Evolutionary conservation across 306 rosid species (phyloP).

Genomic region (Quercus alba): DNA sequence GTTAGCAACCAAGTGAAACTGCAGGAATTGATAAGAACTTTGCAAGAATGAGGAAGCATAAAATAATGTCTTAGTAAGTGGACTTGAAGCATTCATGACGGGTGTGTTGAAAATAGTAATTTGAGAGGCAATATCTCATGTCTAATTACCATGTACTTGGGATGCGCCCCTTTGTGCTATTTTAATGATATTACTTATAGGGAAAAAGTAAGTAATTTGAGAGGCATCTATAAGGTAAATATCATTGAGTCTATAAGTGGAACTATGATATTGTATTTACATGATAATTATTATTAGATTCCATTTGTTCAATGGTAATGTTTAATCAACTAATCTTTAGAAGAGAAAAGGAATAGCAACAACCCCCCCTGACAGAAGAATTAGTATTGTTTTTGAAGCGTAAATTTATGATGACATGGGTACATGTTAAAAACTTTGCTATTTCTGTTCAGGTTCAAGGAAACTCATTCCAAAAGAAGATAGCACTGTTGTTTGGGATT

Average conservation of each 20-base stretch:
- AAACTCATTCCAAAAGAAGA: slow-evolving; percentile 95
- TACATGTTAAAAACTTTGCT: not conserved
- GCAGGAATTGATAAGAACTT: not conserved
- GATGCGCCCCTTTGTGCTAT: too few relatives aligned
- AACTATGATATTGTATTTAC: not conserved
- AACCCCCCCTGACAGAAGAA: too few relatives aligned
- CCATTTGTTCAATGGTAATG: not conserved
- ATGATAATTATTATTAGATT: not conserved
- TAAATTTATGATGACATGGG: not conserved
- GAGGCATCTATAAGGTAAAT: not conserved
- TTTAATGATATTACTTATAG: too few relatives aligned
- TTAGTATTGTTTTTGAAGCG: too few relatives aligned
- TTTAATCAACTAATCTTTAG: not conserved
- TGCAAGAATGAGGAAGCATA: not conserved
- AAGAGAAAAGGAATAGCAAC: too few relatives aligned
- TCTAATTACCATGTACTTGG: too few relatives aligned
- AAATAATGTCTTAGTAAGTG: not conserved
- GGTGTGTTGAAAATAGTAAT: not conserved
- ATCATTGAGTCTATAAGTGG: not conserved
- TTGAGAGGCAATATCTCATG: not conserved
- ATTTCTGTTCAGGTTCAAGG: slow-evolving; percentile 66
- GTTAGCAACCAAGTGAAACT: not conserved
- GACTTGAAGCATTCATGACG: not conserved
- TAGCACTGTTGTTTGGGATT: slow-evolving; percentile 70
- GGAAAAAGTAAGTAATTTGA: not conserved